Percentiles rank a stretch among this genome's conserved stretches.
Conservation (phyloP, 2,329 filamentous ascomycete genomes). For the Colletotrichum brevisporum region DNA sequence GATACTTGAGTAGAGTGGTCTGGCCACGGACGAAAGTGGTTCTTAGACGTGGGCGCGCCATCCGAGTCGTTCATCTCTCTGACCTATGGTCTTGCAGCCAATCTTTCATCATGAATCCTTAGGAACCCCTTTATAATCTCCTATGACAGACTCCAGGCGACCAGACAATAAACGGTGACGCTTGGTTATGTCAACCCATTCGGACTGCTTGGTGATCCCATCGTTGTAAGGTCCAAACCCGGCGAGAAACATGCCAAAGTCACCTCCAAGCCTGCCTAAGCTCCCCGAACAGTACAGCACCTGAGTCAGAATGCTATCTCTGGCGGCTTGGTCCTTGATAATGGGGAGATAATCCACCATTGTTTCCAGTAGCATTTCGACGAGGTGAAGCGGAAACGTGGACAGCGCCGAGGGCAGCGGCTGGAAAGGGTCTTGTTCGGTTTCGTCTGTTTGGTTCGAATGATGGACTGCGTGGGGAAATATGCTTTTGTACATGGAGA, state of each 20-base stretch:
- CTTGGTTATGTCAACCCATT: constrained; percentile 92
- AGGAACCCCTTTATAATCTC: constrained; percentile 58
- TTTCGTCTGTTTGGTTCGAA: constrained; percentile 24
- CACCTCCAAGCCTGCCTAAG: constrained; percentile 88
- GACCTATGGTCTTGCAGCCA: no score
- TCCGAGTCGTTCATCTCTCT: no score
- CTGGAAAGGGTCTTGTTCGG: constrained; percentile 59
- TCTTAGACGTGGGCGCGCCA: no score
- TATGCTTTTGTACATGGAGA: constrained; percentile 94
- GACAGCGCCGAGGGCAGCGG: constrained; percentile 82
- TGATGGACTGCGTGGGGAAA: constrained; percentile 71
- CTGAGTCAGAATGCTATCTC: constrained; percentile 92
- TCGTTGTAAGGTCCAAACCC: constrained; percentile 55
- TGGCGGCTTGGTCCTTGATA: constrained; percentile 81
- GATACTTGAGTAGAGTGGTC: no score
- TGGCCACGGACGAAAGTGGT: no score
- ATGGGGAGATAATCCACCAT: constrained; percentile 83
- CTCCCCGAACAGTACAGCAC: constrained; percentile 94
- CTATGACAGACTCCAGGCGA: constrained; percentile 78
- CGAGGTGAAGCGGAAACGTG: constrained; percentile 87
- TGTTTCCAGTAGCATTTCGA: constrained; percentile 84
- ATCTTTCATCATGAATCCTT: constrained; percentile 6
- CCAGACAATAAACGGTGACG: constrained; percentile 89
- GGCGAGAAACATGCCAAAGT: constrained; percentile 92
- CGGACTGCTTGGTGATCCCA: constrained; percentile 47